phyloP scores from a whole-genome alignment of 2,329 filamentous ascomycete species.

The Blastomyces gilchristii region DNA sequence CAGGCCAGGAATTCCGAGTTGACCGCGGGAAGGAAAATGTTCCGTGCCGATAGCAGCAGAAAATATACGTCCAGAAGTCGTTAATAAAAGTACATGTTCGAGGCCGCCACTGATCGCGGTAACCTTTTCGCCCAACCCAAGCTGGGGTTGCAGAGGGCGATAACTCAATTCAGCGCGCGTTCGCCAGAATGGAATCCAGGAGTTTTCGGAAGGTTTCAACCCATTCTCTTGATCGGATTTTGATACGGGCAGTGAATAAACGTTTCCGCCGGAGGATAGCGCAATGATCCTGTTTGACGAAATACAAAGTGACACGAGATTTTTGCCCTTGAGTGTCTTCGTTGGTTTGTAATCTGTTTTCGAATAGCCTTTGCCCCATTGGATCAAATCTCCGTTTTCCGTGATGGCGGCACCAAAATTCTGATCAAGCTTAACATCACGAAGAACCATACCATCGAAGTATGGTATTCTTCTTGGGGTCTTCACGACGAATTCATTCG shows the following conservation, averaged over 20 bases:
- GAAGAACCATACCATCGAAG: slow-evolving; percentile 73
- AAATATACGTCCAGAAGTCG: slow-evolving; percentile 75
- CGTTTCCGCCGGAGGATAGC: slow-evolving; percentile 59
- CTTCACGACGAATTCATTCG: slow-evolving; percentile 67
- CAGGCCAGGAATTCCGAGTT: slow-evolving; percentile 76
- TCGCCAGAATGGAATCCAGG: slow-evolving; percentile 68
- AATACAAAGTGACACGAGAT: slow-evolving; percentile 64
- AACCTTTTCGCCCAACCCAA: slow-evolving; percentile 62
- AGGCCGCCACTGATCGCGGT: slow-evolving; percentile 64
- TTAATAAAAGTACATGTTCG: slow-evolving; percentile 79
- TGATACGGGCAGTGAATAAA: slow-evolving; percentile 77
- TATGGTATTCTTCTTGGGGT: slow-evolving; percentile 65
- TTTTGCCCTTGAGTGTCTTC: slow-evolving; percentile 67
- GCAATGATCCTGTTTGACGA: slow-evolving; percentile 77
- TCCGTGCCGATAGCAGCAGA: slow-evolving; percentile 72
- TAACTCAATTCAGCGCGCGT: slow-evolving; percentile 54
- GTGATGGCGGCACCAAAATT: slow-evolving; percentile 77
- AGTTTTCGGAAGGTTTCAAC: slow-evolving; percentile 52
- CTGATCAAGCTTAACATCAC: slow-evolving; percentile 76
- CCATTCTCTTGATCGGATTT: slow-evolving; percentile 58
- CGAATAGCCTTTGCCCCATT: slow-evolving; percentile 79
- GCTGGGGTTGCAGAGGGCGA: slow-evolving; percentile 57
- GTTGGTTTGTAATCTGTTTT: slow-evolving; percentile 53
- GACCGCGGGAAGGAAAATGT: slow-evolving; percentile 69
- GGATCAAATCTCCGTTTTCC: slow-evolving; percentile 77